Conservation (phyloP, 768 basidiomycete genomes). For the Fibroporia radiculosa region DNA sequence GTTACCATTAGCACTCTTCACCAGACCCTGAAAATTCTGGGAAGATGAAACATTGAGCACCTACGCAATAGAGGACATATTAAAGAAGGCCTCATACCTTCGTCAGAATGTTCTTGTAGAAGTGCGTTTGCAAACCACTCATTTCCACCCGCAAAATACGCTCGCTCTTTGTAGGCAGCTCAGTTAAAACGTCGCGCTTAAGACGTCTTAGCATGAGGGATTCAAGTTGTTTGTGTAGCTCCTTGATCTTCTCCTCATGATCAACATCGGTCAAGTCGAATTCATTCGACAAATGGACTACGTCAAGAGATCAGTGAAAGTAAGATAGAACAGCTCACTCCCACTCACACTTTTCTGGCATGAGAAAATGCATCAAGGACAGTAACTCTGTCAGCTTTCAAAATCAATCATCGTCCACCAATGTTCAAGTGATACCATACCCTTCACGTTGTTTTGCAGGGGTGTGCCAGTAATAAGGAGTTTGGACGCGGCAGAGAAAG, state of each 20-base stretch:
- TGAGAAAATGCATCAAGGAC: conserved; percentile 97
- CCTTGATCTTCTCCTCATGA: conserved; percentile 92
- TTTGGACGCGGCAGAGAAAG: conserved; percentile 87
- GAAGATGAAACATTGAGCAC: background rate
- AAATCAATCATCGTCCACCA: conserved; percentile 1
- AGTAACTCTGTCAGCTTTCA: conserved; percentile 75
- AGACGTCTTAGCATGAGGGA: conserved; percentile 90
- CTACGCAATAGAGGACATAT: background rate
- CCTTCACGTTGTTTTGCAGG: conserved; percentile 98
- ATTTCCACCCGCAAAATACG: conserved; percentile 96
- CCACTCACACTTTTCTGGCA: conserved; percentile 90
- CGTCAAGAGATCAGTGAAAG: conserved; percentile 2
- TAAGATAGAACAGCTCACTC: background rate
- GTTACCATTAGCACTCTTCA: conserved; percentile 84
- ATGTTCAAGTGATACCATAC: conserved; percentile 33
- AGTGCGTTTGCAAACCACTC: conserved; percentile 92
- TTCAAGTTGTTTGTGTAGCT: conserved; percentile 88
- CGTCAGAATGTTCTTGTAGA: conserved; percentile 97
- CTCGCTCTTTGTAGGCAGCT: conserved; percentile 95
- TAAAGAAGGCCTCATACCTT: conserved; percentile 42
- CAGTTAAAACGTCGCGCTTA: conserved; percentile 94
- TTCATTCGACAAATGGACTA: conserved; percentile 89
- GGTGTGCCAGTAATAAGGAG: conserved; percentile 98
- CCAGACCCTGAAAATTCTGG: conserved; percentile 88
- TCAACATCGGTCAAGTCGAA: conserved; percentile 92